A percentile compares a stretch with the other conserved stretches of the same genome.
Evolutionary conservation across 1,284 basidiomycete genomes (phyloP).

Genomic region (Phenoliferia sp.): DNA sequence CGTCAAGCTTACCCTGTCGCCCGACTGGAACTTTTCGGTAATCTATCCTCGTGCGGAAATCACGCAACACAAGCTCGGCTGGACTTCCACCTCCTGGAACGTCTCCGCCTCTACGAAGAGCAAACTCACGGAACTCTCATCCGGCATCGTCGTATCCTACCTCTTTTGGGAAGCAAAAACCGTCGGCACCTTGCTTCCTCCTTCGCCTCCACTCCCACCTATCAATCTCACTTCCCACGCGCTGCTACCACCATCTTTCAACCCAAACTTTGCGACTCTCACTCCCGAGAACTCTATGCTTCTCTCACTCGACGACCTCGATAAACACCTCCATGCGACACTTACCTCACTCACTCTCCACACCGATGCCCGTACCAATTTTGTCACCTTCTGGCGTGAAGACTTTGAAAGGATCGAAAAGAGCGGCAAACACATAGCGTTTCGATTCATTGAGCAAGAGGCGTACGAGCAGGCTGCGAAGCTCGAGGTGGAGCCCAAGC

Average conservation of each 20-base stretch:
- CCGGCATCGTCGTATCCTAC: conserved; percentile 28
- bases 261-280: neutral
- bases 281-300: neutral
- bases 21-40: conserved; percentile 34
- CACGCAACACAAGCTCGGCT: neutral
- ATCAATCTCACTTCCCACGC: neutral
- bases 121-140: conserved; percentile 31
- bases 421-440: conserved; percentile 42
- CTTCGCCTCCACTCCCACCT: neutral
- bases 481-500: conserved; percentile 44
- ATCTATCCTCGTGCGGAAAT: conserved; percentile 1
- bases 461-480: conserved; percentile 47
- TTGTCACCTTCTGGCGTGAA: conserved; percentile 51
- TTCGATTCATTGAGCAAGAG: conserved; percentile 50
- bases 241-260: conserved; percentile 5
- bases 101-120: conserved; percentile 37
- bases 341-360: conserved; percentile 45
- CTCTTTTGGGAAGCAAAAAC: conserved; percentile 43
- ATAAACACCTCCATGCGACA: conserved; percentile 38
- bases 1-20: conserved; percentile 29
- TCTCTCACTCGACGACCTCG: neutral
- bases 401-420: conserved; percentile 42
- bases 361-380: conserved; percentile 47
- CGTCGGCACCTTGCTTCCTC: neutral
- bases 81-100: conserved; percentile 32